Percentiles rank a stretch among this genome's conserved stretches.
phyloP scores from a whole-genome alignment of 345 rosid species.

The Gynandropsis gynandra region DNA sequence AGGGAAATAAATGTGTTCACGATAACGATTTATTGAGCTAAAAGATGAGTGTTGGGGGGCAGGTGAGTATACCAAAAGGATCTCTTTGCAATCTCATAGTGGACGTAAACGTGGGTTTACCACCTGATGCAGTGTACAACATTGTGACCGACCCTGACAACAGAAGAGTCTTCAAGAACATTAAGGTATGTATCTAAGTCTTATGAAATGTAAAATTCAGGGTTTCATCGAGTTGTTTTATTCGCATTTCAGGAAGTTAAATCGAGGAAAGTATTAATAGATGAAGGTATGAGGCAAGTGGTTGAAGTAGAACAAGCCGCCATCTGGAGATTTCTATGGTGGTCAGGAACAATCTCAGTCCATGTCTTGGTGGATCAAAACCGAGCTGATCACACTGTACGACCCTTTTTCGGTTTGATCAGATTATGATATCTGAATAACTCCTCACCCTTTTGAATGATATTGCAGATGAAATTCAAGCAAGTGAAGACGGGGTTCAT shows the following conservation, averaged over 20 bases:
- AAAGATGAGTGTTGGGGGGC: conserved; percentile 32
- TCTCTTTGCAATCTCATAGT: conserved; percentile 79
- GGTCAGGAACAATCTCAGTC: conserved; percentile 88
- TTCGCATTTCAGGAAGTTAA: conserved; percentile 55
- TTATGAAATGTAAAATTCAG: conserved; percentile 4
- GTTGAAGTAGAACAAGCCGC: conserved; percentile 92
- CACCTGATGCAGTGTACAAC: conserved; percentile 78
- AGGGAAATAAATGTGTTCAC: background rate
- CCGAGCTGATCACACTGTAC: conserved; percentile 62
- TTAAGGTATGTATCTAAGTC: conserved; percentile 44
- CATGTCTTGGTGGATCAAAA: conserved; percentile 82
- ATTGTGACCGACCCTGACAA: conserved; percentile 87
- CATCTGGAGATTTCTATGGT: conserved; percentile 88
- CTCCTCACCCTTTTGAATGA: conserved; percentile 6
- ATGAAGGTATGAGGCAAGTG: conserved; percentile 76
- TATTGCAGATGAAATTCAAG: conserved; percentile 79
- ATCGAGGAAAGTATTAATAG: conserved; percentile 59
- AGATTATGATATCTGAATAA: too few species aligned
- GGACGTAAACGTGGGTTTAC: conserved; percentile 57
- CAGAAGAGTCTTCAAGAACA: conserved; percentile 84
- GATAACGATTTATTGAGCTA: background rate
- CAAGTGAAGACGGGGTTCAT: conserved; percentile 81
- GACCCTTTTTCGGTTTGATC: conserved; percentile 17
- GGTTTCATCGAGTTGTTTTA: background rate
- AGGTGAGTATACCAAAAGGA: conserved; percentile 87